These are phyloP conservation scores for Chrysoporthe cubensis DNA, from an alignment of 2,329 filamentous ascomycete genomes.

Conservation along the genomic window DNA sequence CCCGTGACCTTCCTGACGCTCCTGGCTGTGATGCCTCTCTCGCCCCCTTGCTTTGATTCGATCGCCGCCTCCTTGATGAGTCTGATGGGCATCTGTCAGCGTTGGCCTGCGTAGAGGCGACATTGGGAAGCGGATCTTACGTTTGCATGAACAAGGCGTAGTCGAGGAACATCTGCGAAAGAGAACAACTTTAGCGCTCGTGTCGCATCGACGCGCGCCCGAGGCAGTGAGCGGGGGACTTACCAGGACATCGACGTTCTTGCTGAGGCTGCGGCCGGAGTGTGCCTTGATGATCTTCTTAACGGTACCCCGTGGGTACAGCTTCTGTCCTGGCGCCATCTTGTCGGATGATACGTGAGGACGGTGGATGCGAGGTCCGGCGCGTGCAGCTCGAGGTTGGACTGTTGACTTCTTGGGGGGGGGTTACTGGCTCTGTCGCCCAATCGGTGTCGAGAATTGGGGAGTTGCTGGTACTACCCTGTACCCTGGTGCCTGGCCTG, in stretches of 20 bases:
- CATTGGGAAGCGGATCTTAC: constrained; percentile 41
- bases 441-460: constrained; percentile 22
- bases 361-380: neutral
- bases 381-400: neutral
- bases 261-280: constrained; percentile 77
- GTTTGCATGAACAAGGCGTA: constrained; percentile 81
- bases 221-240: constrained; percentile 33
- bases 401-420: constrained; percentile 21
- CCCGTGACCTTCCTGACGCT: constrained; percentile 78
- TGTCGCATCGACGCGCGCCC: constrained; percentile 31
- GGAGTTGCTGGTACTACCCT: no score
- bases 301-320: constrained; percentile 82
- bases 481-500: no score
- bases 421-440: neutral
- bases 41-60: constrained; percentile 72
- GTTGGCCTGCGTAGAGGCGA: neutral
- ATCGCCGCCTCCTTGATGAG: constrained; percentile 81
- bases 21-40: constrained; percentile 73
- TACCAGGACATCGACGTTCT: constrained; percentile 85
- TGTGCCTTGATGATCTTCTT: constrained; percentile 92
- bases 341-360: neutral
- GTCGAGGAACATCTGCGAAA: constrained; percentile 74
- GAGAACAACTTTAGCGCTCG: constrained; percentile 34
- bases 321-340: constrained; percentile 70
- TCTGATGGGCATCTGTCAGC: constrained; percentile 45